Evolutionary conservation across 495 filamentous ascomycete genomes (phyloP), one percentile per base, ranked within the genome.

Genomic region (Trichoderma reesei): DNA sequence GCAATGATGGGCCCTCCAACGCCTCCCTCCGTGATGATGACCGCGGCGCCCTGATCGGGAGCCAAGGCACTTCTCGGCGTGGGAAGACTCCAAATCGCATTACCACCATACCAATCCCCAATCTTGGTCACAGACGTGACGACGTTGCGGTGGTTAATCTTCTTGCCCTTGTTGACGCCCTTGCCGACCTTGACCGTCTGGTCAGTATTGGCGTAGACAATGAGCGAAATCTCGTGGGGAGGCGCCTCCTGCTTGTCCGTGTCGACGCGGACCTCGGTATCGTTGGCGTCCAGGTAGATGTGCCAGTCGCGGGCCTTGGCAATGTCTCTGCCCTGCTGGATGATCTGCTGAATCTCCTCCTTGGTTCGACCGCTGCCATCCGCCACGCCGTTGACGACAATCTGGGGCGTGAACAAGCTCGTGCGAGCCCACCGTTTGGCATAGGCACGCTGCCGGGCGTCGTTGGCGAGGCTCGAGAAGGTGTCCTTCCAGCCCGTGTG

Each of bases 401-500:
- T 42, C 62, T 67, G 66, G 13, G 63, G 67, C 4, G 67, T 69
- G 60, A 67, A 69, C 3, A 67, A 39, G 38, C 41, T 66, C 18
- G 48, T 65, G 14, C 63, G 65, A 36, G 34, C 61, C 65, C 65
- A 65, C 5, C 37, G 38, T 26, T 64, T 44, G 44, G 62, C 62
- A 61, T 69, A 69, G n/a, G 65, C 65, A 11, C 65, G 59, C 61
- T 69, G 67, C 3, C 67, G 65, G 33, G 61, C 6, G 54, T 69
- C 65, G 46, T 61, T 66, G 18, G 42, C 16, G 33, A 60, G 44
- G 9, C 61, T 37, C 26, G 60, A 65, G 36, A 65, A 65, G n/a
- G 60, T 65, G 65, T 69, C 67, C 33, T 61, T 63, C 67, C 67
- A 69, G 65, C 67, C 67, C 2, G 67, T 63, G 60, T 69, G 65